Conservation (phyloP, 371 early-diverging fungal species). For the Mortierella sp. region DNA sequence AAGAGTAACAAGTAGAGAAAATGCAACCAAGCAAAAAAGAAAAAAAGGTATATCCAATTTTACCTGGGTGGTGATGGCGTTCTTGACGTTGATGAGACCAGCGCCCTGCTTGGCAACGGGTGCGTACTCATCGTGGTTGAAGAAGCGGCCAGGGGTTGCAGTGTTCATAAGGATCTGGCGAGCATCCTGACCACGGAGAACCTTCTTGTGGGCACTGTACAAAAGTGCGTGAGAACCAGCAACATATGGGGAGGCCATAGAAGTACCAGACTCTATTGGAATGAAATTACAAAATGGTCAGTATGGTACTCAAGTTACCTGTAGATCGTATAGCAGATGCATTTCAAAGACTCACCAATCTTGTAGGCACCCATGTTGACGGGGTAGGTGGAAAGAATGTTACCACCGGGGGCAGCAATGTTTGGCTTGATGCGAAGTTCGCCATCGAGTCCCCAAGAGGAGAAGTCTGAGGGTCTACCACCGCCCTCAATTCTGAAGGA, state of each 20-base stretch:
- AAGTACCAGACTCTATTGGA: constrained; percentile 61
- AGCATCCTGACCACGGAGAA: constrained; percentile 24
- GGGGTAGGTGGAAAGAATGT: constrained; percentile 80
- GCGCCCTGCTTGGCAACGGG: constrained; percentile 75
- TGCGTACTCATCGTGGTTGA: constrained; percentile 57
- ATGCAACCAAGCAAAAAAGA: too few relatives aligned
- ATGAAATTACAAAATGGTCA: neutral
- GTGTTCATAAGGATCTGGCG: constrained; percentile 52
- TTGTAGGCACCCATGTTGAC: constrained; percentile 59
- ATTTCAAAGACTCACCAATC: constrained; percentile 7
- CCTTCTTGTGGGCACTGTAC: constrained; percentile 51
- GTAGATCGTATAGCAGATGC: neutral
- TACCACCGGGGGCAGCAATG: constrained; percentile 78
- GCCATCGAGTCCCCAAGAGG: constrained; percentile 80
- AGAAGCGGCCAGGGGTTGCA: constrained; percentile 49
- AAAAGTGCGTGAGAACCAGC: constrained; percentile 69
- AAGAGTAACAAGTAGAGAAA: too few relatives aligned
- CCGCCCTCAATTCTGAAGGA: constrained; percentile 56
- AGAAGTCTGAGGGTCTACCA: constrained; percentile 64
- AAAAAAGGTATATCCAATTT: too few relatives aligned
- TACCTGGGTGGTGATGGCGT: constrained; percentile 62
- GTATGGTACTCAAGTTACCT: neutral
- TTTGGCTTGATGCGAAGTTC: constrained; percentile 80
- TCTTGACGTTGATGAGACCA: constrained; percentile 76
- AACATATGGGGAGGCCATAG: constrained; percentile 70